Evolutionary conservation across 2,329 filamentous ascomycete genomes (phyloP).

Genomic region (Stachybotrys echinatus): DNA sequence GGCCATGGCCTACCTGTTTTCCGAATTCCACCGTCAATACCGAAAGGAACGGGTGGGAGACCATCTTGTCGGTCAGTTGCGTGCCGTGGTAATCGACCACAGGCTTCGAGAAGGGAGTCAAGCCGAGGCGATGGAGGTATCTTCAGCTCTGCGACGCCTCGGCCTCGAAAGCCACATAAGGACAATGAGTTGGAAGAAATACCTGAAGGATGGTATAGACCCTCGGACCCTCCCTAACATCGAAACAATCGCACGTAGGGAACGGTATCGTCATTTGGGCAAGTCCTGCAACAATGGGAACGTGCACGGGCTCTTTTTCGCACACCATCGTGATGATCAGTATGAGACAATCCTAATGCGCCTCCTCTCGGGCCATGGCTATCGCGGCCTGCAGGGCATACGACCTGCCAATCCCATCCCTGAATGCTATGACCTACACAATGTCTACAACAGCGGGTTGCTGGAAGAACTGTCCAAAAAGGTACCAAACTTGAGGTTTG

Average conservation of each 20-base stretch:
- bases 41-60: constrained; percentile 35
- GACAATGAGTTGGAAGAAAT: constrained; percentile 41
- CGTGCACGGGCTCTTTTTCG: constrained; percentile 64
- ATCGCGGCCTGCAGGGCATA: constrained; percentile 71
- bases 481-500: constrained; percentile 32
- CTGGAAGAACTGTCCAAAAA: constrained; percentile 36
- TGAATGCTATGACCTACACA: constrained; percentile 72
- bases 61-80: constrained; percentile 34
- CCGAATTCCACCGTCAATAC: constrained; percentile 31
- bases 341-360: constrained; percentile 86
- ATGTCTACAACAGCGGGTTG: constrained; percentile 62
- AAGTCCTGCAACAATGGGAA: constrained; percentile 44
- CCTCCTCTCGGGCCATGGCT: constrained; percentile 59
- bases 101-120: constrained; percentile 45
- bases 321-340: constrained; percentile 86
- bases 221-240: constrained; percentile 51
- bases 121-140: constrained; percentile 46
- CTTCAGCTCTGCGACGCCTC: constrained; percentile 29
- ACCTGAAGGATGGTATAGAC: constrained; percentile 21
- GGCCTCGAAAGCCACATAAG: constrained; percentile 22
- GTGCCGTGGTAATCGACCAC: constrained; percentile 53
- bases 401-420: constrained; percentile 63
- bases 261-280: constrained; percentile 70
- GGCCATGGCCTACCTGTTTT: constrained; percentile 77
- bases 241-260: constrained; percentile 68